Base-by-base conservation (phyloP, 495 filamentous ascomycete species). In the Lichina pygmaea region DNA sequence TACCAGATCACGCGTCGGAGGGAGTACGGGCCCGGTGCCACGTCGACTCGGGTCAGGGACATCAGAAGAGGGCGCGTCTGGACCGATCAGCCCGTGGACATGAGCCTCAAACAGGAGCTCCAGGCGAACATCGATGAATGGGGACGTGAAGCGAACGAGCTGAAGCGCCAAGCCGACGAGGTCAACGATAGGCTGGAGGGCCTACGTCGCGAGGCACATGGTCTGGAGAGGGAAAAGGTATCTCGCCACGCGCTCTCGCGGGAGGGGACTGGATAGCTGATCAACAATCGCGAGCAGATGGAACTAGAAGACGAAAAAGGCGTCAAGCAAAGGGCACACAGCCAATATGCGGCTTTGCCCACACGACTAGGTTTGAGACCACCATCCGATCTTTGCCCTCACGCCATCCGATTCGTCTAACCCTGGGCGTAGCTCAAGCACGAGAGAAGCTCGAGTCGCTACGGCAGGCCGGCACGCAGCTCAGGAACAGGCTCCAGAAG, bases 1-100 rank as follows among this genome's bases (percentile, higher is more conserved):
- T 86, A 77, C 53, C 59, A 61, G 11, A 63, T 84, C 42, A 62
- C 56, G 3, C 69, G 76, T 9, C 70, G 85, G 38, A 57, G 63
- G 48, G 84, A 93, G 55, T 92, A 91, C 56, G 82, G 80, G 0
- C 61, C 71, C 0, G 54, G 55, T 13, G 82, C 77, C 6, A 63
- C 62, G 7, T 81, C 81, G 7, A 85, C 80, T 6, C 58, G 58
- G 8, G 71, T 77, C 0, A 65, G 58, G 40, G 55, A 57, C 42
- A 47, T 92, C 2, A 60, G 51, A 9, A 56, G 51, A 34, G 81
- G 79, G 4, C 55, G 53, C 11, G 63, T 68, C 45, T 94, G 84
- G 79, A 82, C 78, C 3, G 70, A 83, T 48, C 73, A 81, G 51
- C 78, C 81, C 5, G 69, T 83, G 10, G 78, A 89, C 55, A 51